Evolutionary conservation across 306 rosid genomes (phyloP).

Genomic region (Fragaria vesca): DNA sequence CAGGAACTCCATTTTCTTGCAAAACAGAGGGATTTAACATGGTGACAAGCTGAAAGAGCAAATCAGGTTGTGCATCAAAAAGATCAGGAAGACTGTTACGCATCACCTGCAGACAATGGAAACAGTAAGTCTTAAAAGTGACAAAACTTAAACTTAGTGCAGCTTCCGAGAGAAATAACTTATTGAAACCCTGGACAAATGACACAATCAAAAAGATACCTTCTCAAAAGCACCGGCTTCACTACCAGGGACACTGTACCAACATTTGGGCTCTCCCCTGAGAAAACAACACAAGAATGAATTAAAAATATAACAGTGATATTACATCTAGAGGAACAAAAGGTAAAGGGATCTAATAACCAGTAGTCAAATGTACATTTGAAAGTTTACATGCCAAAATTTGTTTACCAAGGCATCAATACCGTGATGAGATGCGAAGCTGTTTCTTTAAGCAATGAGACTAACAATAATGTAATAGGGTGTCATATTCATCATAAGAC

Average conservation of each 20-base stretch:
- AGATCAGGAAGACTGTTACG: constrained; percentile 95
- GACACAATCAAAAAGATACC: constrained; percentile 40
- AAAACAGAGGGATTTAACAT: constrained; percentile 97
- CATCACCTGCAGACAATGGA: constrained; percentile 73
- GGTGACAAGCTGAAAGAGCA: constrained; percentile 96
- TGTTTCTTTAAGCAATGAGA: neutral
- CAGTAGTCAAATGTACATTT: neutral
- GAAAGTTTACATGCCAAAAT: neutral
- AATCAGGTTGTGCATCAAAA: constrained; percentile 94
- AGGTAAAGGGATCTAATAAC: neutral
- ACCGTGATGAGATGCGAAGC: neutral
- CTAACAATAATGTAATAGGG: neutral
- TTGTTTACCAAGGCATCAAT: neutral
- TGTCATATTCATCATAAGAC: neutral
- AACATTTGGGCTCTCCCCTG: constrained; percentile 99
- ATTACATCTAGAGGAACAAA: neutral
- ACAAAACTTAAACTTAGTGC: neutral
- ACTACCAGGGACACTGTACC: constrained; percentile 98
- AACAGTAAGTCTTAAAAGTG: neutral
- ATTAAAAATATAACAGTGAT: constrained; percentile 4
- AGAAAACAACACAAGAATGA: constrained; percentile 36
- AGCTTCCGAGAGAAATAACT: neutral
- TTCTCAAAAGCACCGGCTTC: constrained; percentile 85
- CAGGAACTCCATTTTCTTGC: constrained; percentile 87
- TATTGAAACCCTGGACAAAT: neutral